Evolutionary conservation across 139 green algal genomes (phyloP), one percentile per base, ranked within the genome.

Genomic region (Desmodesmus armatus): DNA sequence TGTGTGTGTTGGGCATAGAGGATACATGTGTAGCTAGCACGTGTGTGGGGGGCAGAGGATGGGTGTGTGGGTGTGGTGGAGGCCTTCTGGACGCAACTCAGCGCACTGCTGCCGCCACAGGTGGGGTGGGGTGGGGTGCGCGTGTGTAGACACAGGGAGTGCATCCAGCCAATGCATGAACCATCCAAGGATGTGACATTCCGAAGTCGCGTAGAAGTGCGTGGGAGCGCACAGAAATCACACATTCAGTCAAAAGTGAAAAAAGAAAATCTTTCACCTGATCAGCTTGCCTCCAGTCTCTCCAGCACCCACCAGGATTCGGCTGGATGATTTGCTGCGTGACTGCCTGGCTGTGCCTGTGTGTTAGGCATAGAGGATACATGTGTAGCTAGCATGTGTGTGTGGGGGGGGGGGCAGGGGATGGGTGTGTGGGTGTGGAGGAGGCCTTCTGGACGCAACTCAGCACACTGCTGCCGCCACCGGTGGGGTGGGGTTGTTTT

Each of bases 1-100:
- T 13, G 13, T 55, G 47, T 55, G 47, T 55, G 47, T 13, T 55
- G 7, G 47, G 47, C 47, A 7, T 21, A 55, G 47, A 43, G 29
- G 29, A 71, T 6, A 71, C 25, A 5, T 40, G 21, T 17, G 62
- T 25, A 21, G 9, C 55, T 27, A 19, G 27, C 6, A 31, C 13
- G 13, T 58, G n/a, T n/a, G n/a, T n/a, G n/a, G n/a, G n/a, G n/a
- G n/a, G n/a, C n/a, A n/a, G 81, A 92, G 63, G 84, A 99, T 37
- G 94, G 92, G 23, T 96, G 98, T 86, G 87, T 93, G 69, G 92
- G 88, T 47, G 92, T 96, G 3, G 94, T 99, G 35, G 96, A 98
- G 84, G 96, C 91, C 0, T 94, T 99, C 75, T 99, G 97, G 97
- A 78, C 81, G 37, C 80, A 91, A n/a, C 90, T 98, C 49, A 81